Evolutionary conservation across 495 filamentous ascomycete genomes (phyloP), one percentile per base, ranked within the genome.

Genomic region (Daldinia caldariorum): DNA sequence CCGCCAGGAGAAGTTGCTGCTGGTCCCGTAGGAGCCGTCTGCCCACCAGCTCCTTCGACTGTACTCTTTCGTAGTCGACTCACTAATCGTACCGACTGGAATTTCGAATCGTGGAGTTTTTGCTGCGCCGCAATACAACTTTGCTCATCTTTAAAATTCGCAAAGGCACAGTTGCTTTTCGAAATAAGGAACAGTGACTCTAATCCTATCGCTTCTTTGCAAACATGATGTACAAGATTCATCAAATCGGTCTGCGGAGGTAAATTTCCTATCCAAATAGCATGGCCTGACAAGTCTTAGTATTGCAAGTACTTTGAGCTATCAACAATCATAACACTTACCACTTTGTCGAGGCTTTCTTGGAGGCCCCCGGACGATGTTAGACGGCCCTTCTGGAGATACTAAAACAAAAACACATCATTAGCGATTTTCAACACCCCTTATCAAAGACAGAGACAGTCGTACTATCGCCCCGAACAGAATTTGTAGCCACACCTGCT

Each of bases 121-220:
- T 84, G 83, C 83, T 97, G 88, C 2, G 95, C 95, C 3, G 89
- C 88, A 22, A 85, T 80, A 75, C 93, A 97, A 18, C 90, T 87
- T 12, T 79, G 81, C 67, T 97, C 95, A 47, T 91, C 92, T 66
- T 89, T 90, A 74, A 97, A 99, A 74, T 99, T 99, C 74, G 97
- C 92, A 83, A 99, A 99, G 0, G 94, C 95, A 75, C 95, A 99
- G 73, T 97, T 97, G 78, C 93, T 97, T 77, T 97, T 98, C 4
- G 95, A 95, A 31, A 99, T 99, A 26, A 97, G 82, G 69, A 97
- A 97, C 22, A 98, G 85, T 43, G 93, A 97, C 78, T 97, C 92
- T 38, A 99, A 87, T 20, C 94, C 91, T 0, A 85, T 89, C 0
- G 92, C 89, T 63, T 94, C 93, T 63, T 85, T 88, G 29, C 93